Percentiles rank a stretch among this genome's conserved stretches.
Evolutionary conservation across 139 green algal genomes (phyloP).

Genomic region (Dunaliella primolecta): DNA sequence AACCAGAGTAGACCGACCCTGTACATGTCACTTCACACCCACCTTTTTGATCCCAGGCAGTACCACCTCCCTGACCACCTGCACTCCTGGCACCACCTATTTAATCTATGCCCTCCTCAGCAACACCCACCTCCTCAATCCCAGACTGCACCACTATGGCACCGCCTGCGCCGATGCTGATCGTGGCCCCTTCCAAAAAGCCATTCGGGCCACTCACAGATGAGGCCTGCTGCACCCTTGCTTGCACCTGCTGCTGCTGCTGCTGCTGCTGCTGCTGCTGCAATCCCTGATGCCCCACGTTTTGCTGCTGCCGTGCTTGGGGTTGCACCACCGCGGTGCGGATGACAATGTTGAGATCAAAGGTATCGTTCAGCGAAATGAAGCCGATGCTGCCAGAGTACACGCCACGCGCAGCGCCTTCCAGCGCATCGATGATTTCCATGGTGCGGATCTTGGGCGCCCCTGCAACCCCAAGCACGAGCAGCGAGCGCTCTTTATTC

Average conservation of each 20-base stretch:
- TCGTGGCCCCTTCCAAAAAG: background rate
- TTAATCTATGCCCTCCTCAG: too few species aligned
- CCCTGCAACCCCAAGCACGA: too few species aligned
- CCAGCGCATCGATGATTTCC: slow-evolving; percentile 86
- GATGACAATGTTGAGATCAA: slow-evolving; percentile 99
- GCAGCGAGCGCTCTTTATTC: too few species aligned
- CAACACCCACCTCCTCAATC: slow-evolving; percentile 26
- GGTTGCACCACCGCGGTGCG: slow-evolving; percentile 75
- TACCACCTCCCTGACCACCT: too few species aligned
- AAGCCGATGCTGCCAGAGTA: slow-evolving; percentile 94
- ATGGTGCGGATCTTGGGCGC: slow-evolving; percentile 83
- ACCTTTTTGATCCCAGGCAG: too few species aligned
- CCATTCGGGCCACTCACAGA: background rate
- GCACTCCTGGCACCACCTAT: too few species aligned
- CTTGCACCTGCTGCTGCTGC: background rate
- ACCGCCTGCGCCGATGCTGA: slow-evolving; percentile 88
- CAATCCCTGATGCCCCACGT: background rate
- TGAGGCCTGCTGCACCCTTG: background rate
- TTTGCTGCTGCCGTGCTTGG: background rate
- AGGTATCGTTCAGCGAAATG: slow-evolving; percentile 82
- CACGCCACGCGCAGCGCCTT: slow-evolving; percentile 74
- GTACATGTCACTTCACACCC: too few species aligned
- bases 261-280: slow-evolving; percentile 11
- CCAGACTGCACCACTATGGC: slow-evolving; percentile 91
- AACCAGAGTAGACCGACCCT: too few species aligned